Percentiles rank a stretch among this genome's conserved stretches.
phyloP scores from a whole-genome alignment of 768 basidiomycete species.

The Rhodotorula graminis region DNA sequence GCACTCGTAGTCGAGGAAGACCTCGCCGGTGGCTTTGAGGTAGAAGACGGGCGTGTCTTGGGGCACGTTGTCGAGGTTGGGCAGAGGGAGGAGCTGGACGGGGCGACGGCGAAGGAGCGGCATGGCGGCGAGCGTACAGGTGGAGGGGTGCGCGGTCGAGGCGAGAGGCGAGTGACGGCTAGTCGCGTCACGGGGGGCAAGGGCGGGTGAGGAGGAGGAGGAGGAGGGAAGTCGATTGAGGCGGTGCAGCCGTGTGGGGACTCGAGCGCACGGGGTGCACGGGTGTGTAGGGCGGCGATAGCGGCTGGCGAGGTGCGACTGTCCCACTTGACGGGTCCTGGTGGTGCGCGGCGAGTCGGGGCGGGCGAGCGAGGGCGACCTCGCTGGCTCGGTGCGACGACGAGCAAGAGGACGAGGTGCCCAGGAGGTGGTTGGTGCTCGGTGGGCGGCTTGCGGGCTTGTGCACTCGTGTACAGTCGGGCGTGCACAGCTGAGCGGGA shows the following conservation, averaged over 20 bases:
- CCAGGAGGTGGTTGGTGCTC: too few species aligned
- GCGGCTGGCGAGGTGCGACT: too few species aligned
- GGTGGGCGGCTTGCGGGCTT: too few species aligned
- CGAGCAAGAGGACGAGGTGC: too few species aligned
- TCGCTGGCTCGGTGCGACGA: too few species aligned
- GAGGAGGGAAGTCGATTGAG: background rate
- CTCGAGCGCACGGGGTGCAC: background rate
- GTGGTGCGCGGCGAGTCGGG: too few species aligned
- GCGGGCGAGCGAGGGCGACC: too few species aligned
- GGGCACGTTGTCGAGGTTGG: conserved; percentile 39
- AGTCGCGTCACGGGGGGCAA: background rate
- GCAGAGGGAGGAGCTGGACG: conserved; percentile 44
- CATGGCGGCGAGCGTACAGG: conserved; percentile 35
- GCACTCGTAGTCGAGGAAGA: conserved; percentile 94
- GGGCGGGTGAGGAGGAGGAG: background rate
- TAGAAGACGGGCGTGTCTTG: conserved; percentile 77
- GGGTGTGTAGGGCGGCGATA: too few species aligned
- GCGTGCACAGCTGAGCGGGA: too few species aligned
- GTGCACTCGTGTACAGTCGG: too few species aligned
- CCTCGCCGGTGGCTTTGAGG: conserved; percentile 90
- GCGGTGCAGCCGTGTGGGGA: too few species aligned
- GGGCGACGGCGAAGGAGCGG: conserved; percentile 47
- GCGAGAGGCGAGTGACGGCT: background rate
- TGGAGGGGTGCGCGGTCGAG: background rate
- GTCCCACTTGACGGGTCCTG: too few species aligned